Base-by-base conservation (phyloP, 2,329 filamentous ascomycete genomes). In the Claviceps monticola region DNA sequence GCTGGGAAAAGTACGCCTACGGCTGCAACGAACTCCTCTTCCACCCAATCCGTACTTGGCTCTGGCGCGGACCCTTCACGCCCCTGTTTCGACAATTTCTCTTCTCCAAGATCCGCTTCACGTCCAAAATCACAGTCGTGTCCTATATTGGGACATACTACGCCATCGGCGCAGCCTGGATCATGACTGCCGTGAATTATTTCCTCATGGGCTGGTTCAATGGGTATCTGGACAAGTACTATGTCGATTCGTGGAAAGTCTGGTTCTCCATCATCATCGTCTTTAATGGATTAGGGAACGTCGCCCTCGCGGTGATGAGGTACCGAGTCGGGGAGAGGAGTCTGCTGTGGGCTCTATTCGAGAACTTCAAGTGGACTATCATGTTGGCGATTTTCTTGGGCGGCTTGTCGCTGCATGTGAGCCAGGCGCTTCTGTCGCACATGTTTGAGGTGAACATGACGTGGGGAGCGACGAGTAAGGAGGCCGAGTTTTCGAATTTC, bases 1-100 rank as follows among this genome's bases (percentile, higher is more conserved):
- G 86, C 53, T 91, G 87, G 86, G 86, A 91, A 63, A 91, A 91
- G 68, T 89, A 89, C 63, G 87, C 86, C 3, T 90, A 88, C 60
- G 86, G 86, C 39, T 90, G 87, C 68, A 87, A 86, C 64, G 86
- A 90, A 69, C 73, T 91, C 53, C 74, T 91, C 53, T 91, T 93
- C 71, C 78, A 91, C 62, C 87, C 86, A 3, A 72, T 91, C 54
- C 76, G 78, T 54, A 81, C 80, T 58, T 91, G 87, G 87, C 65
- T 80, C 45, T 81, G 75, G 63, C 78, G 75, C 16, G 87, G 87
- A 0, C 87, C 87, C 29, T 86, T 91, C 64, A 91, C 87, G 4
- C 82, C 83, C 21, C 76, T 91, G 4, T 91, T 91, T 76, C 76
- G 82, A 55, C 75, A 70, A 52, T 91, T 93, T 70, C 66, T 90